phyloP scores from a whole-genome alignment of 2,329 filamentous ascomycete genomes.

The Colletotrichum echinochloae region DNA sequence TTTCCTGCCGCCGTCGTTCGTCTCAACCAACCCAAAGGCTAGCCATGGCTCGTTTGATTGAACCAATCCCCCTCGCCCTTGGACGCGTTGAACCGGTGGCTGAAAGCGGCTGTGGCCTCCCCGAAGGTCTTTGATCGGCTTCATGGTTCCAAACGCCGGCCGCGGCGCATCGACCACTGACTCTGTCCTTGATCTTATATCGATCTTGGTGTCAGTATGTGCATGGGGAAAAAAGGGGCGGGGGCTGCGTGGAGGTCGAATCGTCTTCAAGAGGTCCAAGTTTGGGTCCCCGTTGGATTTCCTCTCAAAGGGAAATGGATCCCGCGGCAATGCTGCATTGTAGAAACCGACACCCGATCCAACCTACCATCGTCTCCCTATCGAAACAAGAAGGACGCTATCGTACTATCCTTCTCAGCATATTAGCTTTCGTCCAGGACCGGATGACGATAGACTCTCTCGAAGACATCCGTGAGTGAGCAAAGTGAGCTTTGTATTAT shows the following conservation, averaged over 20 bases:
- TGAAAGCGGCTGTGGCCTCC: not conserved
- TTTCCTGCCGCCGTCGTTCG: not conserved
- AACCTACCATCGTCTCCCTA: not conserved
- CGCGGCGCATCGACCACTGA: not conserved
- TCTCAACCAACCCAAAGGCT: not conserved
- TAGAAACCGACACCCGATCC: not conserved
- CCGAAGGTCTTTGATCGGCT: not conserved
- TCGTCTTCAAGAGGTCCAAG: not conserved
- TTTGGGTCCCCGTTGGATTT: not conserved
- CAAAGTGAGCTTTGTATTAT: not conserved
- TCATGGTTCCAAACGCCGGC: not conserved
- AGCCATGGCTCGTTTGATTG: not conserved
- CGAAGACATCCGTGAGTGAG: not conserved
- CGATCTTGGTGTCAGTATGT: not conserved
- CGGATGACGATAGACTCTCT: not conserved
- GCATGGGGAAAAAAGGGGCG: too few species aligned
- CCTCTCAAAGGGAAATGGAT: not conserved
- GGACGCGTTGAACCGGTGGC: not conserved
- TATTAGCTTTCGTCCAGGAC: not conserved
- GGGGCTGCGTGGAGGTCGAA: not conserved
- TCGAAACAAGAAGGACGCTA: not conserved
- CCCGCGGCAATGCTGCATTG: not conserved
- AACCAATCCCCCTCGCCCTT: not conserved
- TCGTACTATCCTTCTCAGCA: not conserved
- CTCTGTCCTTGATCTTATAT: not conserved